Evolutionary conservation across 1,284 basidiomycete genomes (phyloP).

Genomic region (Malassezia cuniculi): DNA sequence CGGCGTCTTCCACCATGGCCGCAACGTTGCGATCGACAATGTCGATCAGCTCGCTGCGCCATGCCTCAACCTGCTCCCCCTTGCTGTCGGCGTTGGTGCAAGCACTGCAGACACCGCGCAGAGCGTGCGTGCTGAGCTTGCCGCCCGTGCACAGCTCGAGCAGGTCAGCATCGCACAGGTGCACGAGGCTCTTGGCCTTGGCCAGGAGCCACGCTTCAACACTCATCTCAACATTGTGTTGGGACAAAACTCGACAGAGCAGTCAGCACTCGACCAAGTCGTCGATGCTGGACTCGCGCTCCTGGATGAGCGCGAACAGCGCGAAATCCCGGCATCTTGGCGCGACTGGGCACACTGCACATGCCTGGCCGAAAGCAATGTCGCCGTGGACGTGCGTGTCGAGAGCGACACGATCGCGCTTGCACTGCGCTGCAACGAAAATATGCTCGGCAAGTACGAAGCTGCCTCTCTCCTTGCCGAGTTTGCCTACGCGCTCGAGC

Average conservation of each 20-base stretch:
- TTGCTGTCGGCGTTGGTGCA: conserved; percentile 7
- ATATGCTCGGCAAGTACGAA: not conserved
- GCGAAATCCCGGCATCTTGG: not conserved
- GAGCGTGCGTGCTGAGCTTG: conserved; percentile 4
- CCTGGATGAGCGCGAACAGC: not conserved
- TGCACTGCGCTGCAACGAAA: conserved; percentile 7
- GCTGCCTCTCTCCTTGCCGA: not conserved
- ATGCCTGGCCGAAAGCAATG: not conserved
- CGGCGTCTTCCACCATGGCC: conserved; percentile 25
- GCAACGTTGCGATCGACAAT: conserved; percentile 15
- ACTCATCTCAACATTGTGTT: conserved; percentile 22
- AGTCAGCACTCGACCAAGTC: not conserved
- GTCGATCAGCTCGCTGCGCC: conserved; percentile 23
- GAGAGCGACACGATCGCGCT: conserved; percentile 3
- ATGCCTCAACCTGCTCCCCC: conserved; percentile 24
- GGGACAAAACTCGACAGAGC: not conserved
- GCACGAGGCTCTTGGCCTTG: conserved; percentile 12
- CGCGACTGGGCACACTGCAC: conserved; percentile 1
- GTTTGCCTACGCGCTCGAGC: not conserved
- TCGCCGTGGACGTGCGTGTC: conserved; percentile 4
- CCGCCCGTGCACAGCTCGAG: conserved; percentile 16
- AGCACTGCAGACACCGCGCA: conserved; percentile 9
- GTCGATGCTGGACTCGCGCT: not conserved
- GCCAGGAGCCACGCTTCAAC: conserved; percentile 17
- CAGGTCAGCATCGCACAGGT: conserved; percentile 19